Evolutionary conservation across 2,329 filamentous ascomycete species (phyloP).

Genomic region (Venturia effusa): DNA sequence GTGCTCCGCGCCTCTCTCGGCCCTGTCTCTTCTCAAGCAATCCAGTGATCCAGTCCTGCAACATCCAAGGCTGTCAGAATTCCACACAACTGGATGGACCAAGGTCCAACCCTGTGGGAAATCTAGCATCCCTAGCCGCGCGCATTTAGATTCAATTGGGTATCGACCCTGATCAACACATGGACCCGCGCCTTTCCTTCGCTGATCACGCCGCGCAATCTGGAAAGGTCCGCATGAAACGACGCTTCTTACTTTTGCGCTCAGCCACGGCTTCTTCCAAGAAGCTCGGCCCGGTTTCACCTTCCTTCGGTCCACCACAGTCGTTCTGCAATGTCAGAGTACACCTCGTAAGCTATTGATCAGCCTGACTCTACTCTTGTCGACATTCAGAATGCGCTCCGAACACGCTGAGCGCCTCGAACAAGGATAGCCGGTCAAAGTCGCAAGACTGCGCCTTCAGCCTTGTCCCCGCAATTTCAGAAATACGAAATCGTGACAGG

Average conservation of each 20-base stretch:
- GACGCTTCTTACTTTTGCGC: neutral
- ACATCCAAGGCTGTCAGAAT: too few relatives aligned
- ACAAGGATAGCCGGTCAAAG: too few relatives aligned
- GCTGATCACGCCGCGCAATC: neutral
- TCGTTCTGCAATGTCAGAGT: neutral
- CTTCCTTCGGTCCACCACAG: neutral
- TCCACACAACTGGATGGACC: too few relatives aligned
- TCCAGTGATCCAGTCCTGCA: too few relatives aligned
- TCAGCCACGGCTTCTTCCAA: neutral
- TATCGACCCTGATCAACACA: neutral
- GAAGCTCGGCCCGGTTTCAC: neutral
- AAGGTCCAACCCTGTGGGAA: neutral
- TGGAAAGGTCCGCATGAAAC: neutral
- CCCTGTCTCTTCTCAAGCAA: too few relatives aligned
- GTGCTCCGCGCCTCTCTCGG: too few relatives aligned
- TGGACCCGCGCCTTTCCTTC: neutral
- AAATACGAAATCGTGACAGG: neutral
- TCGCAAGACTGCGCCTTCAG: neutral
- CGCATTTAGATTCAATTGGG: neutral
- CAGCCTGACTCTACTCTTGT: neutral
- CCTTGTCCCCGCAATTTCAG: neutral
- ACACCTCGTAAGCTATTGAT: neutral
- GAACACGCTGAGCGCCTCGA: too few relatives aligned
- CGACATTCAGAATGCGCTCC: neutral
- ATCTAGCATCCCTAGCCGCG: neutral